Evolutionary conservation across 129 eudicot genomes (phyloP), one percentile per base, ranked within the genome.

Genomic region (Ambrosia trifida): DNA sequence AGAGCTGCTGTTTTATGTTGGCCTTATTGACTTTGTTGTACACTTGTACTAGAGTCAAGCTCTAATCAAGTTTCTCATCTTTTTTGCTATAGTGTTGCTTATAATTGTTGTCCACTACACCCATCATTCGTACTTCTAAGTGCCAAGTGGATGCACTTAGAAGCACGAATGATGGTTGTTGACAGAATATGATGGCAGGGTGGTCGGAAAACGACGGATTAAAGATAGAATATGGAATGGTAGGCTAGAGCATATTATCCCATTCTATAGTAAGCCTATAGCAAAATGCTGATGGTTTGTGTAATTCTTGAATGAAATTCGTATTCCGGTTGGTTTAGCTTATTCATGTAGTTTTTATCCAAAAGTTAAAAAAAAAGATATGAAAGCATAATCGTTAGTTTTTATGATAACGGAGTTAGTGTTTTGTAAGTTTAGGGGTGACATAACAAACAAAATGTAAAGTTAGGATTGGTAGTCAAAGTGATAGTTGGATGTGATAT

Each of bases 1-100:
- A 56, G 72, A 70, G 82, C 82, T 3, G 77, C 68, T 70, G 53
- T 54, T 78, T 76, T 70, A 52, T 64, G 77, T 32, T 51, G 67
- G 82, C 82, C 54, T 63, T 50, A 40, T 62, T 70, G 72, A 78
- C 77, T 52, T 43, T 68, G 32, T 47, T 64, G 81, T 70, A 45
- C 24, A 11, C 0, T 47, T 64, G 81, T 70, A 45, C 24, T 18
- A 0, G 59, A 43, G 68, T 67, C 61, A 9, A 76, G 54, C 40
- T 56, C 38, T 12, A 51, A 54, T 41, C 13, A 2, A 57, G 58
- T 35, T 52, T 18, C 35, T 52, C 51, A 0, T 72, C 19, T 11
- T 72, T 72, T 72, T 72, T 66, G 33, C 41, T 78, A 70, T 52
- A 51, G 31, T 33, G 14, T 3, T 4, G 66, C 12, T 69, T 32